These are phyloP conservation scores for Prunus yedoensis DNA, from an alignment of 331 rosid species.

Conservation along the genomic window DNA sequence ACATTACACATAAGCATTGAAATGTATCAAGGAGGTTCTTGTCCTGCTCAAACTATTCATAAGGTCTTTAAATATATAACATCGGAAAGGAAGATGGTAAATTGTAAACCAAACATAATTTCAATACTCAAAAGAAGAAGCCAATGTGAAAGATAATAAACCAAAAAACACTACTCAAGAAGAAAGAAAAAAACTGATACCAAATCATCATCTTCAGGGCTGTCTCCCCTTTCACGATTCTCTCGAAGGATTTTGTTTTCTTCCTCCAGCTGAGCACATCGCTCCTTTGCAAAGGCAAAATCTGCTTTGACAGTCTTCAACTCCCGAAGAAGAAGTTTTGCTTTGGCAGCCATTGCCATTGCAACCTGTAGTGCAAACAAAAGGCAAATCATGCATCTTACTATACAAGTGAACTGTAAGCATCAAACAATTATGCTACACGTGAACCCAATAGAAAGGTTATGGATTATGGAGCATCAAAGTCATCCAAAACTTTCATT, in stretches of 20 bases:
- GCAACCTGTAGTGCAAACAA: slow-evolving; percentile 69
- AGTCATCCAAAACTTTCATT: not conserved
- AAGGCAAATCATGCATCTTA: slow-evolving; percentile 34
- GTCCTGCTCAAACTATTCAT: not conserved
- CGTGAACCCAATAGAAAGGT: not conserved
- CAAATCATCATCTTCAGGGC: slow-evolving; percentile 91
- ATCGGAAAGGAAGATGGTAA: not conserved
- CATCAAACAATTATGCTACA: not conserved
- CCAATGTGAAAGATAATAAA: not conserved
- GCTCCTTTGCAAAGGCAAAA: slow-evolving; percentile 96
- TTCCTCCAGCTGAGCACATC: slow-evolving; percentile 97
- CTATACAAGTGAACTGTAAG: not conserved
- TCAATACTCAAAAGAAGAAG: not conserved
- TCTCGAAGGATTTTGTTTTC: slow-evolving; percentile 85
- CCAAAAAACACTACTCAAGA: not conserved
- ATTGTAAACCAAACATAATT: not conserved
- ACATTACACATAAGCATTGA: not conserved
- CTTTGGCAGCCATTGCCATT: slow-evolving; percentile 99
- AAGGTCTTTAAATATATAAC: not conserved
- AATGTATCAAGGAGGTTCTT: not conserved
- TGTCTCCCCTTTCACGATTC: slow-evolving; percentile 86
- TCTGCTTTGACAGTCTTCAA: slow-evolving; percentile 96
- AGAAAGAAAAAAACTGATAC: slow-evolving; percentile 34
- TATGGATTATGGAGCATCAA: not conserved
- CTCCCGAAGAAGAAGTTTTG: slow-evolving; percentile 96